Base-by-base conservation (phyloP, 148 eudicot genomes). In the Silene conica region DNA sequence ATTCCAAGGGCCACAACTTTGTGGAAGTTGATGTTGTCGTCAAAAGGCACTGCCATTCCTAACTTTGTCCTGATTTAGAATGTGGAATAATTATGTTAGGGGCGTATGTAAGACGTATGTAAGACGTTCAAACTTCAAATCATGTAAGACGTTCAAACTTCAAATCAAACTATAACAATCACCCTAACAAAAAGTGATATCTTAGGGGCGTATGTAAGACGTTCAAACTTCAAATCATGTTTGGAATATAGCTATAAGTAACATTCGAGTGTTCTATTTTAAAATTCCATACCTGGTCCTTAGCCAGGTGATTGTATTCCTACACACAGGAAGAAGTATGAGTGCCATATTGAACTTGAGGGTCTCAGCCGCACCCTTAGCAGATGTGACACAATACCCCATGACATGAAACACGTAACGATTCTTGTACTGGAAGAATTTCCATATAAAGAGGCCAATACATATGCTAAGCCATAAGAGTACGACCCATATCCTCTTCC, bases 301-400 rank as follows among this genome's bases (percentile, higher is more conserved):
- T 8, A 87, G 84, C 83, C 84, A 87, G 7, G 90, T 87, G 45
- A 87, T 81, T 54, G 88, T 83, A 78, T 85, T 87, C 45, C 90
- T 74, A 66, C 90, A 85, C 1, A 87, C 88, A 0, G 90, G 90
- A 2, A 87, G 59, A 19, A 87, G 84, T 57, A 87, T 83, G 19
- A 87, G 80, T 31, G 90, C 86, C 90, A 87, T 87, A 68, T 87
- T 87, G 75, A 87, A 87, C 55, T 87, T 87, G 45, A 83, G 71
- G 3, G 84, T 87, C 80, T 87, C 90, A 1, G 88, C 90, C 0
- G 83, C 88, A 34, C 90, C 90, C 78, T 87, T 85, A 5, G 90
- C 90, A 8, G 58, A 41, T 0, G 79, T 67, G 46, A 87, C 88
- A 69, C 90, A 87, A 31, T 85, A 83, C 3, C 90, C 90, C 90